Evolutionary conservation across 108 stramenopile species (phyloP), one percentile per base, ranked within the genome.

Genomic region (Skeletonema costatum): DNA sequence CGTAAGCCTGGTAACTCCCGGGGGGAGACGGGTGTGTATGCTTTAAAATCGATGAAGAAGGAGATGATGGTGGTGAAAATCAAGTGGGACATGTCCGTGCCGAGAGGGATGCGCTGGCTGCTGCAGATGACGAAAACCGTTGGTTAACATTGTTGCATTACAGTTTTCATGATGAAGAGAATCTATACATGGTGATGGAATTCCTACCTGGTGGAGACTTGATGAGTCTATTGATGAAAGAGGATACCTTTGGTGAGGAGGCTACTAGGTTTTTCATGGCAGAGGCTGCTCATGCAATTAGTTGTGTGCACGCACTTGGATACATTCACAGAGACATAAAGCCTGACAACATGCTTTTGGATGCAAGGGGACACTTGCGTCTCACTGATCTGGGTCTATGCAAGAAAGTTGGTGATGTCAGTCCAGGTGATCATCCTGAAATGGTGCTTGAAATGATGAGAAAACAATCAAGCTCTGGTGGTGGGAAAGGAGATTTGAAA

Each of bases 61-160:
- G 97, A 99, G 75, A 97, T 97, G 93, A 99, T 99, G 99, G 96
- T 99, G 36, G 42, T 98, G 80, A 99, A 99, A 99, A 99, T 81
- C 99, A 99, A 74, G 98, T 99, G 19, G 94, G 93, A 38, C 98
- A 99, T 84, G 96, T 99, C 10, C 88, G 93, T 25, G 98, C 99
- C 2, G 99, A 99, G 80, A 82, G 98, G 17, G 98, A 99, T 71
- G 97, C 97, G 29, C 77, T 99, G 73, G 88, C 97, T n/a, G 89
- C 83, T 56, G 98, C 98, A 8, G 90, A 96, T 35, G 92, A 93
- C 11, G 84, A 91, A 32, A 93, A 93, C 71, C 94, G 93, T 4
- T 99, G 98, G 98, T 85, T 99, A 30, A 99, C 99, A 13, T 79
- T 85, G 41, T 80, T 99, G 70, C 95, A 99, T 79, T 98, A 96